Conservation (phyloP, 805 yeast species). For the Candida jianshihensis region DNA sequence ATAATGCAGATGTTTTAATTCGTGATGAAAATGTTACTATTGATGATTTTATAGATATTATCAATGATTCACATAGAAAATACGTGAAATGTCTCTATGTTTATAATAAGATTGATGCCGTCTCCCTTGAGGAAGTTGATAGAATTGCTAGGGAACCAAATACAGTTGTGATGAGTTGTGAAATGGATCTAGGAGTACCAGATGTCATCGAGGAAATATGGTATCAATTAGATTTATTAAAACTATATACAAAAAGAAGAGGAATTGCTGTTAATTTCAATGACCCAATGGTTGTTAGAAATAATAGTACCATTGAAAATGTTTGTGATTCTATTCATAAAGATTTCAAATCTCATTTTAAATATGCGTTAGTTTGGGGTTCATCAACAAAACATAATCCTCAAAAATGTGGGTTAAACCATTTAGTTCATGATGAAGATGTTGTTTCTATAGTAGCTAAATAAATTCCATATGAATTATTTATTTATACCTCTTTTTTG, state of each 20-base stretch:
- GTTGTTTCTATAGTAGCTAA: constrained; percentile 88
- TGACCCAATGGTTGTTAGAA: constrained; percentile 89
- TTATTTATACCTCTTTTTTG: constrained; percentile 39
- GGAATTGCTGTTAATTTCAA: constrained; percentile 74
- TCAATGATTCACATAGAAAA: constrained; percentile 80
- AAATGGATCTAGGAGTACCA: constrained; percentile 74
- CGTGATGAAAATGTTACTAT: constrained; percentile 86
- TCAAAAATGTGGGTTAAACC: constrained; percentile 89
- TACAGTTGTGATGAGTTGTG: constrained; percentile 92
- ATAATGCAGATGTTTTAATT: constrained; percentile 87
- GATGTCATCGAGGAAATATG: constrained; percentile 91
- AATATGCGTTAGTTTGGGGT: constrained; percentile 96
- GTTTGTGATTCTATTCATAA: constrained; percentile 90
- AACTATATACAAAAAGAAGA: constrained; percentile 84
- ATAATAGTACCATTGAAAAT: constrained; percentile 69
- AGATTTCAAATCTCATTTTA: constrained; percentile 86
- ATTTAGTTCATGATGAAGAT: constrained; percentile 84
- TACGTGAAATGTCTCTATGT: constrained; percentile 90
- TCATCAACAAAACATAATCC: constrained; percentile 92
- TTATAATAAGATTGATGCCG: constrained; percentile 93
- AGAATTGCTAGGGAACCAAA: constrained; percentile 87
- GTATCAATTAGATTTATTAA: constrained; percentile 73
- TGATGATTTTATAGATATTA: constrained; percentile 88
- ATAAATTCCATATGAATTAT: constrained; percentile 25
- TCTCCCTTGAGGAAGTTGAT: constrained; percentile 89